phyloP scores from a whole-genome alignment of 75 land plant species.

The Sequoiadendron giganteum region DNA sequence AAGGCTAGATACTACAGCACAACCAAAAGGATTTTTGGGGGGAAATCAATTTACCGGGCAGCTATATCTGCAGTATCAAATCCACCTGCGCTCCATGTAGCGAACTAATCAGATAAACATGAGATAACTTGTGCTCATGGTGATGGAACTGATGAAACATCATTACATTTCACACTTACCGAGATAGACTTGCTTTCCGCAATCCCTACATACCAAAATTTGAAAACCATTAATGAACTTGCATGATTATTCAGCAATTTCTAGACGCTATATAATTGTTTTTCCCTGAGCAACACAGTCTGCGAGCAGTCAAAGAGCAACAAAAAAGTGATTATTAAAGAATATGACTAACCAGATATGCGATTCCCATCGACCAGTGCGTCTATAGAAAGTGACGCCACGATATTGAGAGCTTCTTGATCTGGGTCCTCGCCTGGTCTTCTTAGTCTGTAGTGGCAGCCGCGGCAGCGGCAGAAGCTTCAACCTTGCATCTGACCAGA shows the following conservation, averaged over 20 bases:
- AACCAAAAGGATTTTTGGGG: too few species aligned
- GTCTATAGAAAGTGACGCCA: conserved; percentile 72
- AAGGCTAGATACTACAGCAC: neutral
- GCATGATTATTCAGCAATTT: neutral
- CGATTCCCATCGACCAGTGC: conserved; percentile 76
- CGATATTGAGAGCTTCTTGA: conserved; percentile 73
- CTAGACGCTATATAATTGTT: neutral
- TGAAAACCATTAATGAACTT: neutral
- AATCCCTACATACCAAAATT: conserved; percentile 45
- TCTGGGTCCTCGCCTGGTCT: conserved; percentile 72
- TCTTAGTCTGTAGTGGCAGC: conserved; percentile 36
- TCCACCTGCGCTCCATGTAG: conserved; percentile 19
- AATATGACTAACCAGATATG: conserved; percentile 56
- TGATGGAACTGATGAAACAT: neutral
- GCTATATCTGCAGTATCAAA: conserved; percentile 39
- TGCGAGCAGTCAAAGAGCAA: neutral
- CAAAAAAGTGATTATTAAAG: neutral
- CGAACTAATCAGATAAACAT: neutral
- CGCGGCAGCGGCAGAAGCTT: conserved; percentile 12
- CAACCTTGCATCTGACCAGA: conserved; percentile 18
- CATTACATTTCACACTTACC: conserved; percentile 35
- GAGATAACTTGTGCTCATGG: neutral
- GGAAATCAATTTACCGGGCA: conserved; percentile 18
- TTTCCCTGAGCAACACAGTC: neutral
- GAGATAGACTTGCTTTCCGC: conserved; percentile 75